Base-by-base conservation (phyloP, 768 basidiomycete species). In the Bullera alba region DNA sequence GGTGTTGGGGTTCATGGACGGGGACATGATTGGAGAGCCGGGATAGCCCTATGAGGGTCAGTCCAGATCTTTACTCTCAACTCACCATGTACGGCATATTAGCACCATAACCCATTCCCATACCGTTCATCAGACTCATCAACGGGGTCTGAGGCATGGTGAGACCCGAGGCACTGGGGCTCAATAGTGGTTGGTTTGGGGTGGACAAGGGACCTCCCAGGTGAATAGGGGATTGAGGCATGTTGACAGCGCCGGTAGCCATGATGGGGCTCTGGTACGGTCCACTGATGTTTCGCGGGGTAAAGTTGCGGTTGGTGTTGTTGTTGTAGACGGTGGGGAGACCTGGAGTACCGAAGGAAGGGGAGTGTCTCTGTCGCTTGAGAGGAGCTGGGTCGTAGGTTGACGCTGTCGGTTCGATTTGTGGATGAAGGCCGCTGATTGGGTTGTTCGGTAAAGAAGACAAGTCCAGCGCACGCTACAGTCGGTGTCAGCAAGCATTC, bases 31-130 rank as follows among this genome's bases (percentile, higher is more conserved):
- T 3, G 57, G 54, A 5, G 56, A 53, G 16, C 35, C 32, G 26
- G 53, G 46, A 27, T 36, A 57, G 19, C 42, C 38, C 55, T 61
- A 43, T 29, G 25, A 17, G 1, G 19, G 25, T 25, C 17, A 42
- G 23, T 3, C 25, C 17, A 14, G 21, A 21, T 39, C 38, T 10
- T 10, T 22, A 39, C 38, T 8, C 38, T 39, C 48, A 28, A 55
- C 61, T 38, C 37, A 60, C 50, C 60, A 61, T 50, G 50, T 58
- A 54, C 41, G 46, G 49, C 29, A 34, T 54, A n/a, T n/a, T n/a
- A n/a, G n/a, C n/a, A 42, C 49, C 50, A 25, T 50, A 54, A 37
- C 52, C 54, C 65, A 70, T 69, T 32, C 55, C 60, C 56, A 65
- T 61, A 26, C 53, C 55, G 50, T 63, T 63, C 32, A 57, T 58